phyloP scores from a whole-genome alignment of 331 rosid genomes.

The Erythrophleum ivorense region DNA sequence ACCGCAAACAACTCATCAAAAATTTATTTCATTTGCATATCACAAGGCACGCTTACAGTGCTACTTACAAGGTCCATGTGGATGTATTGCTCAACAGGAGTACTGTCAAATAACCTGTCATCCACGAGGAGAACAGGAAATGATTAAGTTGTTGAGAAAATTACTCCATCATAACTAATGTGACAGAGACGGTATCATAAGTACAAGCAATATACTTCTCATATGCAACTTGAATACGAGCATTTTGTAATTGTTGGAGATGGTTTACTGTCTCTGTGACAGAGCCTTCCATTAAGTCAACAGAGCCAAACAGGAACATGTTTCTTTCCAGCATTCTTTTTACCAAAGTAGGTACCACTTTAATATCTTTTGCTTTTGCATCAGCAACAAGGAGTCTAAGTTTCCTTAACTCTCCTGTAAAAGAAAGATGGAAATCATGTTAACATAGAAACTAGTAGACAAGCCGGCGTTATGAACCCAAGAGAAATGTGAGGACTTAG shows the following conservation, averaged over 20 bases:
- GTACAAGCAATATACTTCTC: slow-evolving; percentile 49
- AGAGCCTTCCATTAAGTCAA: slow-evolving; percentile 63
- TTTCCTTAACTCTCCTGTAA: slow-evolving; percentile 73
- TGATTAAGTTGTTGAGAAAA: slow-evolving; percentile 29
- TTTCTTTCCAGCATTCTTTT: slow-evolving; percentile 71
- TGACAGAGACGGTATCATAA: slow-evolving; percentile 5
- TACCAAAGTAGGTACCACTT: slow-evolving; percentile 61
- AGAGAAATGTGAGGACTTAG: background rate
- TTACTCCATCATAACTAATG: slow-evolving; percentile 23
- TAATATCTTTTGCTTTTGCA: slow-evolving; percentile 59
- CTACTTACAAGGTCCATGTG: slow-evolving; percentile 79
- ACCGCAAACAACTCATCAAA: slow-evolving; percentile 5
- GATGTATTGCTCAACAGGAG: slow-evolving; percentile 53
- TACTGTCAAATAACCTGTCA: slow-evolving; percentile 65
- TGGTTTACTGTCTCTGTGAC: slow-evolving; percentile 68
- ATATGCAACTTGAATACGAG: slow-evolving; percentile 68
- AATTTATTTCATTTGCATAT: background rate
- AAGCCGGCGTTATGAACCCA: background rate
- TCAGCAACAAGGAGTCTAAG: slow-evolving; percentile 63
- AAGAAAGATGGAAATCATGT: slow-evolving; percentile 15
- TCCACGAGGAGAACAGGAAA: slow-evolving; percentile 34
- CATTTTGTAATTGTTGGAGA: slow-evolving; percentile 74
- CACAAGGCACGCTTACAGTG: slow-evolving; percentile 1
- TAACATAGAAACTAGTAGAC: background rate
- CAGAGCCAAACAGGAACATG: slow-evolving; percentile 74